Base-by-base conservation (phyloP, 2,329 filamentous ascomycete species). In the Periconia sp. region DNA sequence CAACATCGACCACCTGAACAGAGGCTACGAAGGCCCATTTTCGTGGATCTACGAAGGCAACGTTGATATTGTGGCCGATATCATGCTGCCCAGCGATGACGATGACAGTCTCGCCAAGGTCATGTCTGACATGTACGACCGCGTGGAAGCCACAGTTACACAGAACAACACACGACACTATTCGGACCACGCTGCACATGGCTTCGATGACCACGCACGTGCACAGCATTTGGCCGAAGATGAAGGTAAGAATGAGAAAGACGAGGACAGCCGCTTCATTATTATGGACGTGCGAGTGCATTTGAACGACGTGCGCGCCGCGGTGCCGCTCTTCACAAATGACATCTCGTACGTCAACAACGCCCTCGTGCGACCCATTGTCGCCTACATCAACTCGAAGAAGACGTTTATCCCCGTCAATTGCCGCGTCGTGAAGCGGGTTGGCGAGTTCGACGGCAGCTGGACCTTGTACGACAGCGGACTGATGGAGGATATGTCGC, bases 21-120 rank as follows among this genome's bases (percentile, higher is more conserved):
- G 92, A 41, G 92, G 92, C 20, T 91, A 96, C 17, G 87, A 94
- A 57, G 94, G 94, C 0, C 92, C 93, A 0, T 97, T 99, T 72
- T 92, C 91, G 3, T 99, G 94, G 94, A 99, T 99, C 49, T 90
- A 95, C 61, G 91, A 97, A 75, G 94, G 94, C 33, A 96, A 94
- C 58, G 92, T 99, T 41, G 94, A 99, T 70, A 96, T 99, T 57
- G 87, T 97, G 14, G 90, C 94, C 7, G 94, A 99, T 66, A 87
- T 99, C 60, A 93, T 96, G 85, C 90, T 99, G 57, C 94, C 94
- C 0, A 85, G 86, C 31, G 94, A 97, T 50, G 85, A 86, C 41
- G 90, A 96, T 54, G 92, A 93, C 57, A 90, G 92, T 58, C 87
- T 99, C 52, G 89, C 88, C 20, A 97, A 97, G 72, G 92, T 97